Evolutionary conservation across 2,329 filamentous ascomycete species (phyloP).

Genomic region (Uncinocarpus reesii): DNA sequence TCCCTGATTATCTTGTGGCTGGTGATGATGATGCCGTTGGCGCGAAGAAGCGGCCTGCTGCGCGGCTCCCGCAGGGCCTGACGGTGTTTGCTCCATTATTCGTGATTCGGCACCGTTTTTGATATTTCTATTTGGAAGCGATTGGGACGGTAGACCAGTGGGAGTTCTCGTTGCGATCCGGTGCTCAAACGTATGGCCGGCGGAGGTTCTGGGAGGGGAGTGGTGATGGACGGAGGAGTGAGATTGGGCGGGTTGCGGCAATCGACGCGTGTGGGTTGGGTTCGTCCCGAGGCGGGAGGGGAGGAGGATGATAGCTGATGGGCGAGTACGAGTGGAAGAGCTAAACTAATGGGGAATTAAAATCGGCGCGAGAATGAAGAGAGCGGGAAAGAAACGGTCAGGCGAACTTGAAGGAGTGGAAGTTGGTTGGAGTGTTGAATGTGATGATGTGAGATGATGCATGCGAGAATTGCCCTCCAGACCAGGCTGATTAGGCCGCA

Average conservation of each 20-base stretch:
- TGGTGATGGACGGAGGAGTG: neutral
- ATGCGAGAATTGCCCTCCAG: slow-evolving; percentile 6
- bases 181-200: neutral
- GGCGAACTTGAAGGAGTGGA: neutral
- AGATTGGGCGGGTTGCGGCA: neutral
- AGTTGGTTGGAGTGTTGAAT: slow-evolving; percentile 5
- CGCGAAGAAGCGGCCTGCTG: slow-evolving; percentile 2
- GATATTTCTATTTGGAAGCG: too few species aligned
- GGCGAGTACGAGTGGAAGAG: too few species aligned
- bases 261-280: too few species aligned
- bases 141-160: neutral
- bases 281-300: too few species aligned
- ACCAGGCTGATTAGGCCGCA: slow-evolving; percentile 8
- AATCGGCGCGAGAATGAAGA: too few species aligned
- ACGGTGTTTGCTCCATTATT: slow-evolving; percentile 13
- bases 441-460: slow-evolving; percentile 13
- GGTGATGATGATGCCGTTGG: slow-evolving; percentile 12
- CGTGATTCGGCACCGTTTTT: too few species aligned
- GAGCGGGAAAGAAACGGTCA: neutral
- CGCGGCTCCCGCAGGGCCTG: slow-evolving; percentile 9
- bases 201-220: neutral
- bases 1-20: slow-evolving; percentile 12
- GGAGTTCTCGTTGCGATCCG: neutral
- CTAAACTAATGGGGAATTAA: too few species aligned
- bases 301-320: too few species aligned